Conservation (phyloP, 2,329 filamentous ascomycete genomes). For the Colletotrichum higginsianum region DNA sequence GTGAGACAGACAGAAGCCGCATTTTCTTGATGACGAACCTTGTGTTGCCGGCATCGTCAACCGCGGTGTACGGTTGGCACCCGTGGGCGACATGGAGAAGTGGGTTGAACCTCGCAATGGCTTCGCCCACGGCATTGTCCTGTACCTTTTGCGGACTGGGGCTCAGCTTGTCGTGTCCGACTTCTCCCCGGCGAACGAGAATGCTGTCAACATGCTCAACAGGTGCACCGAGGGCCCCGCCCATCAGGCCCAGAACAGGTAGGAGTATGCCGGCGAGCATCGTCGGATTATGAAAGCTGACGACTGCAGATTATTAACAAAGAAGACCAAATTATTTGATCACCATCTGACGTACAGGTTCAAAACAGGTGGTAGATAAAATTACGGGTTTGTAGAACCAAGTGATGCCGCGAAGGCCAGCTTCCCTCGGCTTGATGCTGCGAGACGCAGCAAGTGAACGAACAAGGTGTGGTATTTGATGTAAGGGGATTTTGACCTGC, state of each 20-base stretch:
- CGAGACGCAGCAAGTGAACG: not conserved
- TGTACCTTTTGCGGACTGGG: constrained; percentile 6
- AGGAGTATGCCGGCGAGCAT: constrained; percentile 14
- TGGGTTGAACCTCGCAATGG: constrained; percentile 33
- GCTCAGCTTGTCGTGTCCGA: constrained; percentile 17
- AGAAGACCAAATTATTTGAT: fast-evolving
- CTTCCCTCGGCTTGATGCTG: not conserved
- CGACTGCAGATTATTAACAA: not conserved
- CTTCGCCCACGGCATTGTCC: constrained; percentile 12
- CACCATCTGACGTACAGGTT: not conserved
- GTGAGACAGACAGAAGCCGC: not conserved
- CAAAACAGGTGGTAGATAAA: not conserved
- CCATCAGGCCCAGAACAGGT: constrained; percentile 1
- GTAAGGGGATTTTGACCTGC: not conserved
- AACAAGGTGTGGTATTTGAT: too few species aligned
- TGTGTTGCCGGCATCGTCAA: constrained; percentile 21
- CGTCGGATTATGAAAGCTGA: not conserved
- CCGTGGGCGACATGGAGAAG: constrained; percentile 34
- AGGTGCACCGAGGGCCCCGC: not conserved
- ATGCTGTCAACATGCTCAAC: not conserved
- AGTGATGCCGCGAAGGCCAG: not conserved
- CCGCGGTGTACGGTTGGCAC: constrained; percentile 29
- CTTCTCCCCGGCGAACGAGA: not conserved
- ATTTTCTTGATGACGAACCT: not conserved
- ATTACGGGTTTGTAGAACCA: not conserved